Percentiles rank a stretch among this genome's conserved stretches.
phyloP scores from a whole-genome alignment of 371 early-diverging fungal species.

The Circinella umbellata region DNA sequence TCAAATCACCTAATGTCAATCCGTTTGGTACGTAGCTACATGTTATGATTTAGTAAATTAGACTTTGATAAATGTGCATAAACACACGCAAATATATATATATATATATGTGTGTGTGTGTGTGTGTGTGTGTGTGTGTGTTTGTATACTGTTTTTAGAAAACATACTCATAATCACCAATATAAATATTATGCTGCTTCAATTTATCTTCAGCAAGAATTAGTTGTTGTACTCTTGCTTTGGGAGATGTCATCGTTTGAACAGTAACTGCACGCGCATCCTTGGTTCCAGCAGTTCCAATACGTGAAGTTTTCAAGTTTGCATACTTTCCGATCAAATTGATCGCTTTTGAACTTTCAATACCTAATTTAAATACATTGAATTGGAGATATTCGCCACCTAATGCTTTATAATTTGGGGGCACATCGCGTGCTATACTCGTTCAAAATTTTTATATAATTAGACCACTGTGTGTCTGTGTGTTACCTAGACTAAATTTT shows the following conservation, averaged over 20 bases:
- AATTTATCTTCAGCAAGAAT: slow-evolving; percentile 56
- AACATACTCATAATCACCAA: slow-evolving; percentile 81
- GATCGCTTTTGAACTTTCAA: slow-evolving; percentile 88
- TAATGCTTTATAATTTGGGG: slow-evolving; percentile 38
- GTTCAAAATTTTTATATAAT: neutral
- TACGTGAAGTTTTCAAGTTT: slow-evolving; percentile 46
- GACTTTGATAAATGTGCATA: too few species aligned
- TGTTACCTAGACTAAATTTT: neutral
- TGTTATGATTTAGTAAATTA: too few species aligned
- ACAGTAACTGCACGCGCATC: slow-evolving; percentile 96
- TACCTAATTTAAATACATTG: slow-evolving; percentile 86
- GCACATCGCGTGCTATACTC: neutral
- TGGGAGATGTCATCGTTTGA: slow-evolving; percentile 84
- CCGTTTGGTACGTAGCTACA: slow-evolving; percentile 36
- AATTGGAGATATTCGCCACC: slow-evolving; percentile 84
- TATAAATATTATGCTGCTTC: slow-evolving; percentile 54
- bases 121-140: too few species aligned
- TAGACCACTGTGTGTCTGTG: neutral
- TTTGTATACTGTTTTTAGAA: too few species aligned
- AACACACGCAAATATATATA: too few species aligned
- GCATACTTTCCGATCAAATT: slow-evolving; percentile 59
- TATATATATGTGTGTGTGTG: too few species aligned
- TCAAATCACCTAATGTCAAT: slow-evolving; percentile 82
- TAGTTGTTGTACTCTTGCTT: slow-evolving; percentile 67
- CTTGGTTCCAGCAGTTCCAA: slow-evolving; percentile 98